Evolutionary conservation across 2,329 filamentous ascomycete species (phyloP), one percentile per base, ranked within the genome.

Genomic region (Colletotrichum sp.): DNA sequence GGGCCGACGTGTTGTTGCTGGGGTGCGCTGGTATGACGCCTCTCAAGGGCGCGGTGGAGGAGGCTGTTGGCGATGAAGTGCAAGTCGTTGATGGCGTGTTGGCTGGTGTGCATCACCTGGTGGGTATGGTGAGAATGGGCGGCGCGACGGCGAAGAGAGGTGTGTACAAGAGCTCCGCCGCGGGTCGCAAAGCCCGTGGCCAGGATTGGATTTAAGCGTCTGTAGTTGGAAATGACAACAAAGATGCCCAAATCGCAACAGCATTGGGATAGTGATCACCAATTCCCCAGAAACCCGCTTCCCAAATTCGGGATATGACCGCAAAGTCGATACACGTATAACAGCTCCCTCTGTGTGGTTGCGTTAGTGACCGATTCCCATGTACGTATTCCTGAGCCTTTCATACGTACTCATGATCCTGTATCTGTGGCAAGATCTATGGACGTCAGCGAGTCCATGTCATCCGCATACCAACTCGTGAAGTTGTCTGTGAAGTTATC

Each of bases 21-120:
- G 72, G 72, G 4, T 74, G 72, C 7, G 72, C 72, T 6, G 72
- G 72, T 2, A 74, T 74, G 72, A 74, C 72, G 21, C 72, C 72
- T 21, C 43, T 74, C 30, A 74, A 74, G 67, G 67, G 67, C 3
- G 72, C 72, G 18, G 72, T 74, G 3, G 72, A 74, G 18, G 72
- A 67, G 32, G 72, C 72, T 7, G 72, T 74, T 13, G 72, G 72
- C 8, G 48, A 74, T 4, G 67, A 36, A 7, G 72, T 74, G 21
- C 72, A 74, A 21, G 72, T 74, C 13, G 43, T 74, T 24, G 67
- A 74, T 13, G 72, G 72, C 13, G 72, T 74, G 7, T 21, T 74
- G 59, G 72, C 72, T 28, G 72, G 72, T 7, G 72, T 74, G 26
- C 67, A 74, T 39, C 72, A 74, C 18, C 34, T 71, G 21, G 72